Evolutionary conservation across 2,329 filamentous ascomycete species (phyloP).

Genomic region (Penicillium occitanis): DNA sequence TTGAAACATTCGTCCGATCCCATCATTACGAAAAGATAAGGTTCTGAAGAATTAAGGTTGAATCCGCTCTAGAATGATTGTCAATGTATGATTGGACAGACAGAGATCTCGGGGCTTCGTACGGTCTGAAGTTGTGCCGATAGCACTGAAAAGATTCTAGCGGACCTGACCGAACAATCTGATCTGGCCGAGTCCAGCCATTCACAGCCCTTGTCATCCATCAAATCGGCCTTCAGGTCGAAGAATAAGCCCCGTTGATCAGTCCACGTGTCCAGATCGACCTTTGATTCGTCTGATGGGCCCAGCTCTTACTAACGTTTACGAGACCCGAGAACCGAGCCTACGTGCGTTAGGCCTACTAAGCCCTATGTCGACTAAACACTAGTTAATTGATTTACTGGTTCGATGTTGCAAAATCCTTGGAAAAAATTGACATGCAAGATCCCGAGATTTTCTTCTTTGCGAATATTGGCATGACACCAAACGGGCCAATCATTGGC

Average conservation of each 20-base stretch:
- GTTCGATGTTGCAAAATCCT: neutral
- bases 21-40: neutral
- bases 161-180: neutral
- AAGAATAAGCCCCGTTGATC: neutral
- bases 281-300: neutral
- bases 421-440: neutral
- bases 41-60: neutral
- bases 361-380: neutral
- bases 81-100: neutral
- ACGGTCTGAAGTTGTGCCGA: constrained; percentile 13
- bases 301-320: too few relatives aligned
- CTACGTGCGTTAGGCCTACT: neutral
- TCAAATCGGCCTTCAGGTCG: neutral
- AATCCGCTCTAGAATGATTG: neutral
- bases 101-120: neutral
- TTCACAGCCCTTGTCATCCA: neutral
- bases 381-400: neutral
- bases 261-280: neutral
- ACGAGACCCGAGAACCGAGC: neutral
- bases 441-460: neutral
- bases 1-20: neutral
- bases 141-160: neutral
- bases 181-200: constrained; percentile 12
- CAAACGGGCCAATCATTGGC: neutral
- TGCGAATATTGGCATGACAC: neutral